Evolutionary conservation across 306 rosid genomes (phyloP).

Genomic region (Quercus agrifolia): DNA sequence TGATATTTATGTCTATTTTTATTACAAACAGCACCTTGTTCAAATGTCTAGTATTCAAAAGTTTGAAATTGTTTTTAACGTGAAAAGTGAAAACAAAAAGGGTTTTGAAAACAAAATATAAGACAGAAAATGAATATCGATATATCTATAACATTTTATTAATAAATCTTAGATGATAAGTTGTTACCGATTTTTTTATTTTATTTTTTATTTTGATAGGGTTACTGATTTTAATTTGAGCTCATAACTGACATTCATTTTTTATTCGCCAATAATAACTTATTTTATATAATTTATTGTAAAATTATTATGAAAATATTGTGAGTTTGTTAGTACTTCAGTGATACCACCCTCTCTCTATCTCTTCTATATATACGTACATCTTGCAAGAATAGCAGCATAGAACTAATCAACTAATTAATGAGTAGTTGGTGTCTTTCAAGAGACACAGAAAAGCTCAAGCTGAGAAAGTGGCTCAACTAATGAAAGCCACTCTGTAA

Average conservation of each 20-base stretch:
- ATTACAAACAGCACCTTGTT: no score
- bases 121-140: no score
- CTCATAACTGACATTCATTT: no score
- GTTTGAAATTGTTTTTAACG: no score
- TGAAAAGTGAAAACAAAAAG: no score
- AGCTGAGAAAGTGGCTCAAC: background rate
- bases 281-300: accelerated
- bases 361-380: constrained; percentile 22
- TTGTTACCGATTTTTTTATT: accelerated
- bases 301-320: no score
- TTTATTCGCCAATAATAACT: accelerated
- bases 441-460: background rate
- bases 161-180: no score
- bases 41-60: no score
- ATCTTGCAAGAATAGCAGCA: constrained; percentile 45
- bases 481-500: constrained; percentile 24
- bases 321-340: accelerated
- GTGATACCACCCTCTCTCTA: background rate
- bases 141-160: no score
- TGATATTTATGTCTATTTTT: no score
- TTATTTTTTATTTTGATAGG: no score
- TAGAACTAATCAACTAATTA: constrained; percentile 1
- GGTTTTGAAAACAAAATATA: no score
- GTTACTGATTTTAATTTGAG: accelerated
- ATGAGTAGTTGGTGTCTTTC: background rate